A percentile compares a stretch with the other conserved stretches of the same genome.
phyloP scores from a whole-genome alignment of 352 stramenopile genomes.

The Pythium guiyangense region DNA sequence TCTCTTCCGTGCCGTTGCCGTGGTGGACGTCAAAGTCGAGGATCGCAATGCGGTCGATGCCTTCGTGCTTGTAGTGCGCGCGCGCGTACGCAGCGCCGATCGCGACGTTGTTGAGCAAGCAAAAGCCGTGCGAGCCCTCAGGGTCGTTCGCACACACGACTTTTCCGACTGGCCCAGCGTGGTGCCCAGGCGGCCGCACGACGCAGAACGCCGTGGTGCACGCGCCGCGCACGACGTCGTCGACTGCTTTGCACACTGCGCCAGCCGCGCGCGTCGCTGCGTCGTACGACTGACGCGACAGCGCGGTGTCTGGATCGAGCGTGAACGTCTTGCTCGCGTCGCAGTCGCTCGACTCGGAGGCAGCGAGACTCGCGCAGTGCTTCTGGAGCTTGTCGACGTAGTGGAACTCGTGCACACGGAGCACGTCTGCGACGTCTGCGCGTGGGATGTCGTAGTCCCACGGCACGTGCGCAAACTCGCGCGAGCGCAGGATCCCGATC shows the following conservation, averaged over 20 bases:
- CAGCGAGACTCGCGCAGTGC: no score
- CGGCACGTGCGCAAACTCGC: slow-evolving; percentile 65
- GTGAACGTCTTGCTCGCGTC: slow-evolving; percentile 32
- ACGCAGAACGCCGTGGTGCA: slow-evolving; percentile 96
- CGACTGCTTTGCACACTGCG: slow-evolving; percentile 79
- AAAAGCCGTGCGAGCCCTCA: slow-evolving; percentile 91
- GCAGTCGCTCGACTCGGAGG: no score
- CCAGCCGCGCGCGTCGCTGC: slow-evolving; percentile 77
- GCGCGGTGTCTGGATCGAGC: slow-evolving; percentile 75
- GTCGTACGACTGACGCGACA: slow-evolving; percentile 74
- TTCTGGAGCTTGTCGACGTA: slow-evolving; percentile 78
- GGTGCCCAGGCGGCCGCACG: slow-evolving; percentile 95
- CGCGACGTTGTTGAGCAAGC: slow-evolving; percentile 98
- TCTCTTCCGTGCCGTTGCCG: slow-evolving; percentile 97
- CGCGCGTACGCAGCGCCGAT: slow-evolving; percentile 96
- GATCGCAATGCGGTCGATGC: slow-evolving; percentile 93
- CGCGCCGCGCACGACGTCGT: slow-evolving; percentile 82
- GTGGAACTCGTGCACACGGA: slow-evolving; percentile 88
- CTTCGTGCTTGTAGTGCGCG: slow-evolving; percentile 88
- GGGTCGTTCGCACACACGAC: slow-evolving; percentile 92
- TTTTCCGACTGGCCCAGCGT: slow-evolving; percentile 93
- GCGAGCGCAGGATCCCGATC: slow-evolving; percentile 65
- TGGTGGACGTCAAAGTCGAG: no score
- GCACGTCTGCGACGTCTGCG: slow-evolving; percentile 83
- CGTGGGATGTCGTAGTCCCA: slow-evolving; percentile 65